A percentile compares a stretch with the other conserved stretches of the same genome.
phyloP scores from a whole-genome alignment of 2,329 filamentous ascomycete genomes.

The Leptographium procerum region DNA sequence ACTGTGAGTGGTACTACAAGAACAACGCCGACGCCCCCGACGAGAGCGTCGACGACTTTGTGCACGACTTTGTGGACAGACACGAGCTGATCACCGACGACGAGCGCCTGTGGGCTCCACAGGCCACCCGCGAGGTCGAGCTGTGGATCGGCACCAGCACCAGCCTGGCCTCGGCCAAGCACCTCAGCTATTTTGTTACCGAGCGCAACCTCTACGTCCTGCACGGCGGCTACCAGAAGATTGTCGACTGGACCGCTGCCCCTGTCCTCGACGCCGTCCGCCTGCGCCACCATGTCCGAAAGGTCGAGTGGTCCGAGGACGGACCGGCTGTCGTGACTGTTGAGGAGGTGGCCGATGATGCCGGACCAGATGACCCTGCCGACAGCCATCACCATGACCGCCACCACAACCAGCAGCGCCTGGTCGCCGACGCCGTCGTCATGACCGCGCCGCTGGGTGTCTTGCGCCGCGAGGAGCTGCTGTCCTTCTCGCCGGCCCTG shows the following conservation, averaged over 20 bases:
- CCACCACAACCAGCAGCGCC: neutral
- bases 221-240: constrained; percentile 1
- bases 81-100: constrained; percentile 3
- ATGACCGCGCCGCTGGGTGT: constrained; percentile 1
- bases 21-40: neutral
- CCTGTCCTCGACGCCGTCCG: neutral
- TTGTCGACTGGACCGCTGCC: neutral
- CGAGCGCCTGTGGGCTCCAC: constrained; percentile 1
- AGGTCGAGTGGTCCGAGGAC: constrained; percentile 2
- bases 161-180: neutral
- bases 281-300: neutral
- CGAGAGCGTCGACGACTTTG: neutral
- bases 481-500: neutral
- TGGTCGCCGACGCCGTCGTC: neutral
- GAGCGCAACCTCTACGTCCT: constrained; percentile 3
- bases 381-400: too few relatives aligned
- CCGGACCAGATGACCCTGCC: too few relatives aligned
- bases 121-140: constrained; percentile 1
- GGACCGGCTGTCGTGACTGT: neutral
- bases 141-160: constrained; percentile 3
- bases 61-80: neutral
- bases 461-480: neutral
- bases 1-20: neutral
- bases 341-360: neutral
- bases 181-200: constrained; percentile 3